A percentile compares a stretch with the other conserved stretches of the same genome.
Conservation (phyloP, 1,284 basidiomycete species). For the Malassezia slooffiae region DNA sequence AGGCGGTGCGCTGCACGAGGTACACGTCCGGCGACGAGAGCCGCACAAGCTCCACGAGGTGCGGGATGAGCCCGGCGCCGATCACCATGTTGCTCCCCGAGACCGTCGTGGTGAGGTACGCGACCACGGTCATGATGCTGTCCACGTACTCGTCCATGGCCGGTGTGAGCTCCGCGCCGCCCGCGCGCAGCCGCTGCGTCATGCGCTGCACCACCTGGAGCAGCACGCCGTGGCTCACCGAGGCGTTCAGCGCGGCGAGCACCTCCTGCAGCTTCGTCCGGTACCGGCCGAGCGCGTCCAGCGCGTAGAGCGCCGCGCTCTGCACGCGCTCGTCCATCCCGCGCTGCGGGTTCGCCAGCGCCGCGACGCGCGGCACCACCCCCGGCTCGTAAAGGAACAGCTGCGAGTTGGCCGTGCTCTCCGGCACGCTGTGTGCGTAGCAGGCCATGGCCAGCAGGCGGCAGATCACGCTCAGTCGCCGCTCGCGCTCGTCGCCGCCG, state of each 20-base stretch:
- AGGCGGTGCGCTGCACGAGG: conserved; percentile 40
- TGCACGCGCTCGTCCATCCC: conserved; percentile 48
- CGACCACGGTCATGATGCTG: conserved; percentile 66
- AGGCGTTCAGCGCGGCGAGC: conserved; percentile 78
- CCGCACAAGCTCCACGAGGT: conserved; percentile 51
- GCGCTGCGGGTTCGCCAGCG: conserved; percentile 24
- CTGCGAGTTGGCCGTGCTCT: conserved; percentile 64
- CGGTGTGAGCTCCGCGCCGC: background rate
- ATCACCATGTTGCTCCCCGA: conserved; percentile 84
- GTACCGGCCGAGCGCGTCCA: conserved; percentile 81
- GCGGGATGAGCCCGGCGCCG: conserved; percentile 84
- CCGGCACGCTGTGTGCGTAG: conserved; percentile 51
- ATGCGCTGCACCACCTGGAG: conserved; percentile 29
- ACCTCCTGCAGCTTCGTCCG: conserved; percentile 74
- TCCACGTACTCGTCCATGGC: conserved; percentile 37
- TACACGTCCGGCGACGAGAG: conserved; percentile 21
- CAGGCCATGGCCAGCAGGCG: conserved; percentile 79
- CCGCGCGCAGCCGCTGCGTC: background rate
- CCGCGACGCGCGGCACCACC: conserved; percentile 49
- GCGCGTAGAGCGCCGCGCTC: conserved; percentile 69
- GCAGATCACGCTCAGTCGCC: conserved; percentile 69
- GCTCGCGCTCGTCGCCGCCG: conserved; percentile 53
- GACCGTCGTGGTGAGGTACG: conserved; percentile 71
- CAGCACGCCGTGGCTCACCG: conserved; percentile 81
- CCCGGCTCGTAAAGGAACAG: conserved; percentile 92